Conservation (phyloP, 2,329 filamentous ascomycete genomes). For the Paramyrothecium roridum region DNA sequence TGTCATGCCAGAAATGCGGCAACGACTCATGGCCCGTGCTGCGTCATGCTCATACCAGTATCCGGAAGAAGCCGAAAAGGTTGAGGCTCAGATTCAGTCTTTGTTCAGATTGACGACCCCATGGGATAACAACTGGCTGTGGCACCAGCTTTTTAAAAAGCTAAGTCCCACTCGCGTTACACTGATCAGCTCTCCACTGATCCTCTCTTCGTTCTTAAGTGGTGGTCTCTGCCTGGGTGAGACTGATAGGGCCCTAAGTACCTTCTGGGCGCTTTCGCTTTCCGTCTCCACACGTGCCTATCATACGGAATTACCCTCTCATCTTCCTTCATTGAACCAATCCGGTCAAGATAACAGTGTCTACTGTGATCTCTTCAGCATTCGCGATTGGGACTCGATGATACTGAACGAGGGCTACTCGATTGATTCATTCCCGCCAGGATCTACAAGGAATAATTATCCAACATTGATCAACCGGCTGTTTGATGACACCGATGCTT, state of each 20-base stretch:
- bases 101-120: background rate
- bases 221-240: constrained; percentile 46
- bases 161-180: constrained; percentile 53
- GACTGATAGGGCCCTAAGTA: constrained; percentile 26
- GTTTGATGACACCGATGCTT: no score
- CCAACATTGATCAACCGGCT: no score
- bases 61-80: no score
- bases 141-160: constrained; percentile 51
- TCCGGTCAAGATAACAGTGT: constrained; percentile 3
- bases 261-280: constrained; percentile 48
- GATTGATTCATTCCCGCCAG: no score
- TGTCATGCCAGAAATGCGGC: constrained; percentile 17
- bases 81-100: no score
- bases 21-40: background rate
- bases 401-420: constrained; percentile 74
- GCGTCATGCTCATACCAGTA: no score
- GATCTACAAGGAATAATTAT: no score
- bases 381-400: constrained; percentile 63
- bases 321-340: constrained; percentile 4
- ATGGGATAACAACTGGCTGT: constrained; percentile 43
- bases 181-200: constrained; percentile 58
- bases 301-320: constrained; percentile 9
- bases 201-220: constrained; percentile 59
- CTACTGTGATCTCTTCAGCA: constrained; percentile 46
- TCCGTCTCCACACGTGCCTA: background rate